Evolutionary conservation across 2,329 filamentous ascomycete genomes (phyloP), one percentile per base, ranked within the genome.

Genomic region (Cercospora canescens): DNA sequence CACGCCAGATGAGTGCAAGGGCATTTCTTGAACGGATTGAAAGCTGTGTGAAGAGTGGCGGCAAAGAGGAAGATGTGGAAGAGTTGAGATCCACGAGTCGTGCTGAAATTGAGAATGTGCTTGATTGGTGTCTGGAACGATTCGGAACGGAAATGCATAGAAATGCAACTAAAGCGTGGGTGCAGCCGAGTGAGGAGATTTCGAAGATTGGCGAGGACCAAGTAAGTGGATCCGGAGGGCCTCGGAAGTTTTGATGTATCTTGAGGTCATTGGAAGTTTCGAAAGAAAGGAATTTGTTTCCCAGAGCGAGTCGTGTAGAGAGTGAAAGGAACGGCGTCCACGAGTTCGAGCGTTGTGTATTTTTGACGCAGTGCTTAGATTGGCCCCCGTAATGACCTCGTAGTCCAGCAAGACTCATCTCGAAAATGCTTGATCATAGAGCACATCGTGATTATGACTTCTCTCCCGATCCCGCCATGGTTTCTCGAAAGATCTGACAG

Each of bases 241-340:
- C 76, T 70, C 74, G 82, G 67, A 74, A 81, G 58, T 84, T 84
- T 67, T 84, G 72, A 79, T n/a, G n/a, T n/a, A n/a, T n/a, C n/a
- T n/a, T n/a, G n/a, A n/a, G n/a, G n/a, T n/a, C n/a, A n/a, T n/a
- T n/a, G n/a, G n/a, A n/a, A n/a, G n/a, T n/a, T n/a, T n/a, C n/a
- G n/a, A n/a, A n/a, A n/a, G n/a, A n/a, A n/a, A n/a, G n/a, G n/a
- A n/a, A n/a, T n/a, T n/a, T n/a, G n/a, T n/a, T n/a, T n/a, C n/a
- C n/a, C n/a, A n/a, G n/a, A n/a, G n/a, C n/a, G n/a, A n/a, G n/a
- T n/a, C n/a, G n/a, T n/a, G n/a, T n/a, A n/a, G n/a, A n/a, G n/a
- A n/a, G n/a, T n/a, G n/a, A n/a, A n/a, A n/a, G n/a, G n/a, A n/a
- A n/a, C n/a, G n/a, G n/a, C n/a, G n/a, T n/a, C n/a, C n/a, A n/a